These are phyloP conservation scores for Colletotrichum sidae DNA, from an alignment of 2,329 filamentous ascomycete species.

Conservation along the genomic window DNA sequence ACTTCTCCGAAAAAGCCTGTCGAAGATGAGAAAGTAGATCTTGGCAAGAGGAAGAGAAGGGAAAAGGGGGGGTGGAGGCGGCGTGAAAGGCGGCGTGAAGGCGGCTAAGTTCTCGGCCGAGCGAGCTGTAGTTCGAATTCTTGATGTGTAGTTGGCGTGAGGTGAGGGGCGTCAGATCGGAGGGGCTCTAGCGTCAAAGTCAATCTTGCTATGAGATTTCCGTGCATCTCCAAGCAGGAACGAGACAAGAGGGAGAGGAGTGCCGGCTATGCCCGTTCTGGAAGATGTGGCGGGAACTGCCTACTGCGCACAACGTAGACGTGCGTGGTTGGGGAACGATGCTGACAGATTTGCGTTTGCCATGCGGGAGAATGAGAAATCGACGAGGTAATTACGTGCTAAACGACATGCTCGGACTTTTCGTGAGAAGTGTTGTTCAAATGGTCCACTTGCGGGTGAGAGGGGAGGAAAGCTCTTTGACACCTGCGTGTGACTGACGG, in stretches of 20 bases:
- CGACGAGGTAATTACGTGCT: too few species aligned
- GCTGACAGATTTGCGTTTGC: background rate
- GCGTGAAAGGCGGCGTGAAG: background rate
- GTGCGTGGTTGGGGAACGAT: slow-evolving; percentile 3
- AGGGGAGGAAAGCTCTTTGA: too few species aligned
- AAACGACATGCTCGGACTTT: too few species aligned
- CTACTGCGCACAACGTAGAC: background rate
- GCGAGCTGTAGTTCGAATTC: slow-evolving; percentile 16
- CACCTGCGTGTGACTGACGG: too few species aligned
- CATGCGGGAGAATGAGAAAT: too few species aligned
- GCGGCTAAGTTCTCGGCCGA: slow-evolving; percentile 22
- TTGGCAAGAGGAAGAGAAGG: background rate
- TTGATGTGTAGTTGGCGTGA: background rate
- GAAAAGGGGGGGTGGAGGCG: background rate
- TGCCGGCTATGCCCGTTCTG: slow-evolving; percentile 5
- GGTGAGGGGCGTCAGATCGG: slow-evolving; percentile 5
- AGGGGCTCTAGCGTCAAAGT: slow-evolving; percentile 22
- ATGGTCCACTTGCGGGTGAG: too few species aligned
- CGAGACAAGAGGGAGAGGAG: background rate
- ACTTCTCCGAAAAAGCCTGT: too few species aligned
- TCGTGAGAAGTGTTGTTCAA: too few species aligned
- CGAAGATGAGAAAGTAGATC: background rate
- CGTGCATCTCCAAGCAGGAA: background rate
- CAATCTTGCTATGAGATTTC: slow-evolving; percentile 13
- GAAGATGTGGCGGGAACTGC: slow-evolving; percentile 2